Percentiles rank a stretch among this genome's conserved stretches.
These are phyloP conservation scores for Rhizopus sp. DNA, from an alignment of 371 early-diverging fungal genomes.

Conservation along the genomic window DNA sequence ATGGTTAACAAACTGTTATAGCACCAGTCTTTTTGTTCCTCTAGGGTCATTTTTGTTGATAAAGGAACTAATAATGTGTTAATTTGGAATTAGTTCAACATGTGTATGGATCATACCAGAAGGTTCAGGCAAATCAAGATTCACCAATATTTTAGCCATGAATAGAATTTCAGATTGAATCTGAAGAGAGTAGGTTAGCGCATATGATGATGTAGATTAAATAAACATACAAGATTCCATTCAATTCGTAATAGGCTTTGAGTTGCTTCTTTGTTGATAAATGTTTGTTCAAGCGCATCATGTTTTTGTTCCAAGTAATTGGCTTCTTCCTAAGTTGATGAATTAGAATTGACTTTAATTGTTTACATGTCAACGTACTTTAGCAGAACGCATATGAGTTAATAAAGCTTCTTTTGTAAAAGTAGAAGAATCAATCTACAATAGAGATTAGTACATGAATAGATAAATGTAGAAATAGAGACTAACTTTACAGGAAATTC, in stretches of 20 bases:
- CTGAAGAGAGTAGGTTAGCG: constrained; percentile 1
- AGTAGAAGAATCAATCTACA: constrained; percentile 13
- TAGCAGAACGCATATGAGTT: constrained; percentile 21
- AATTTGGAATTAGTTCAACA: background rate
- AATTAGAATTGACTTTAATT: background rate
- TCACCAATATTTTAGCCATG: constrained; percentile 19
- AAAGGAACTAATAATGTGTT: constrained; percentile 1
- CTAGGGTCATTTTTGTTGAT: constrained; percentile 5
- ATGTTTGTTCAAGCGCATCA: constrained; percentile 12
- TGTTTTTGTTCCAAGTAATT: constrained; percentile 11
- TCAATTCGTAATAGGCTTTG: constrained; percentile 23
- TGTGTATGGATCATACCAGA: constrained; percentile 4
- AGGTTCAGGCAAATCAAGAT: constrained; percentile 13
- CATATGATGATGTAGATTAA: background rate
- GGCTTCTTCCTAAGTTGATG: constrained; percentile 9
- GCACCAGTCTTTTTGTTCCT: constrained; percentile 24
- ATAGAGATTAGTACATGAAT: background rate
- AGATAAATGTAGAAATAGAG: background rate
- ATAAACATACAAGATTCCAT: constrained; percentile 19
- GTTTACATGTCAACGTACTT: constrained; percentile 4
- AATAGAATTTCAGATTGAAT: constrained; percentile 28
- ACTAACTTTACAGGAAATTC: background rate
- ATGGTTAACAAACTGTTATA: constrained; percentile 14
- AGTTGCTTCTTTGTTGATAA: constrained; percentile 15
- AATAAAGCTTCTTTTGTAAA: constrained; percentile 24